Evolutionary conservation across 2,329 filamentous ascomycete species (phyloP).

Genomic region (Colletotrichum orbiculare): DNA sequence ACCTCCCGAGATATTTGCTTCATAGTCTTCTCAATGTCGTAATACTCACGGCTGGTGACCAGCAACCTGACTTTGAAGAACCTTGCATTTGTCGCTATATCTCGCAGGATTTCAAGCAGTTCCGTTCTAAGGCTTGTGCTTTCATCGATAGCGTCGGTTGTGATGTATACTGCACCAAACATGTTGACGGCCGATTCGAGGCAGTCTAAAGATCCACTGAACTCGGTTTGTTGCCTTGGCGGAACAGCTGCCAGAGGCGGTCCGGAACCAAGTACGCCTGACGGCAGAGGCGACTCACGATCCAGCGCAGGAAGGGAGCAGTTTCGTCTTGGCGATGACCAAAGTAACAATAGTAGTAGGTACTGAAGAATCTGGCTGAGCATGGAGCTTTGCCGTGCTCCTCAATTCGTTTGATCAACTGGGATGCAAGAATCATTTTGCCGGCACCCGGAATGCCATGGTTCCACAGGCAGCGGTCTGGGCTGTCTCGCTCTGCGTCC

Average conservation of each 20-base stretch:
- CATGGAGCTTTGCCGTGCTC: fast-evolving
- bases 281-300: neutral
- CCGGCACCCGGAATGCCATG: slow-evolving; percentile 16
- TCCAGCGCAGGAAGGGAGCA: neutral
- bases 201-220: fast-evolving
- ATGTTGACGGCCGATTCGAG: fast-evolving
- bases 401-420: neutral
- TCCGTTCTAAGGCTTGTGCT: neutral
- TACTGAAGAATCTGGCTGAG: fast-evolving
- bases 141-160: neutral
- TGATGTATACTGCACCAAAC: fast-evolving
- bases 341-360: slow-evolving; percentile 14
- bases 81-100: neutral
- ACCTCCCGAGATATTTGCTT: neutral
- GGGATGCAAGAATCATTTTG: slow-evolving; percentile 1
- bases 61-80: neutral
- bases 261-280: fast-evolving
- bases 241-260: neutral
- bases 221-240: neutral
- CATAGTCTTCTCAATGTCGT: neutral
- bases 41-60: neutral
- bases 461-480: neutral
- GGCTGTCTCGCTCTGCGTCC: neutral
- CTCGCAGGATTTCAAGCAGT: neutral
- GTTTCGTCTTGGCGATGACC: neutral